Conservation (phyloP, 1,139 yeast species). For the Suhomyces terraborum region DNA sequence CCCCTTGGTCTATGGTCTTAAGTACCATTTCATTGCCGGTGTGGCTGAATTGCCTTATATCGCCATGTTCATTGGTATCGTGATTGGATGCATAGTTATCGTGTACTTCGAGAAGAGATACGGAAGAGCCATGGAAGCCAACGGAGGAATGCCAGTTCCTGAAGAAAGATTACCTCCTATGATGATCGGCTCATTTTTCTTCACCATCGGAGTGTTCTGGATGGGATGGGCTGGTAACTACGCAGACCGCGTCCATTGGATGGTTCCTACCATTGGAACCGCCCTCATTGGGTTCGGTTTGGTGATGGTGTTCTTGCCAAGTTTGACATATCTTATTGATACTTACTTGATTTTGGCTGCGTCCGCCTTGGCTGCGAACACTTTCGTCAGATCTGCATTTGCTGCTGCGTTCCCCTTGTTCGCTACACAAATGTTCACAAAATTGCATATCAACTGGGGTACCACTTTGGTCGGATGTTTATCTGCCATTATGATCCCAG, state of each 20-base stretch:
- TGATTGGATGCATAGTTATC: slow-evolving; percentile 53
- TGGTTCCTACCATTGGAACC: slow-evolving; percentile 80
- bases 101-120: slow-evolving; percentile 32
- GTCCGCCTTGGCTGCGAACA: slow-evolving; percentile 86
- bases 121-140: slow-evolving; percentile 37
- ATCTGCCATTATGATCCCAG: slow-evolving; percentile 62
- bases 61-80: slow-evolving; percentile 60
- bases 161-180: slow-evolving; percentile 78
- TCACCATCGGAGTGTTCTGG: slow-evolving; percentile 83
- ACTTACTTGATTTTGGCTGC: slow-evolving; percentile 80
- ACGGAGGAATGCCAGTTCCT: slow-evolving; percentile 67
- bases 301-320: slow-evolving; percentile 72
- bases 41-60: slow-evolving; percentile 65
- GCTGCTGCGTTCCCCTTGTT: slow-evolving; percentile 55
- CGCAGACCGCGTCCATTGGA: slow-evolving; percentile 71
- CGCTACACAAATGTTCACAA: slow-evolving; percentile 68
- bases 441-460: slow-evolving; percentile 82
- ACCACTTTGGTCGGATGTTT: slow-evolving; percentile 74
- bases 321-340: slow-evolving; percentile 79
- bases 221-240: slow-evolving; percentile 83
- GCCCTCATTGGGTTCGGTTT: slow-evolving; percentile 73
- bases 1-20: slow-evolving; percentile 67
- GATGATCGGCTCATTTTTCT: slow-evolving; percentile 66
- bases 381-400: slow-evolving; percentile 66
- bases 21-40: slow-evolving; percentile 57